Evolutionary conservation across 768 basidiomycete species (phyloP), one percentile per base, ranked within the genome.

Genomic region (Rhizopogon rudus): DNA sequence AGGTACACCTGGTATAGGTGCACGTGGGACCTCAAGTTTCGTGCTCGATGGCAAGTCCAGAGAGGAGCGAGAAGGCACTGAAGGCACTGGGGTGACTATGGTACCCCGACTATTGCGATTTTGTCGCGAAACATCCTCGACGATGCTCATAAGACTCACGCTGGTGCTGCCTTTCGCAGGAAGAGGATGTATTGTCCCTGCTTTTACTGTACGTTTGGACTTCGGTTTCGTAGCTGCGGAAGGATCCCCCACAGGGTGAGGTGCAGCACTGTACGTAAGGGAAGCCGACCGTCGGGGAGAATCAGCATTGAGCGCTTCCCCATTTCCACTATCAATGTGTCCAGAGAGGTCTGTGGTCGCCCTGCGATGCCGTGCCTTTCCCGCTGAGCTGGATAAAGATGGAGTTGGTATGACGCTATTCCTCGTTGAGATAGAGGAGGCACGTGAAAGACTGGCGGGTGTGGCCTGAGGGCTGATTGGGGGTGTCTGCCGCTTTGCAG

Each of bases 101-200:
- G 37, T 35, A 5, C n/a, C 49, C 66, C 65, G 60, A 42, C 61
- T 55, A 22, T 63, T 52, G 53, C 73, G 65, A 51, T 77, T 76
- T 53, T 68, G 61, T 44, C 70, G 70, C 25, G 83, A 67, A 44
- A 87, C 81, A 54, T 75, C 79, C 61, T 87, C 85, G 8, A 89
- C 82, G 59, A 89, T 82, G 61, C 80, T 82, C 84, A 88, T 83
- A 64, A 88, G 67, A 42, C 79, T 85, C 40, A 62, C 61, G 17
- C 57, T 64, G 8, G 52, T 40, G 9, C 52, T 63, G 5, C 68
- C 61, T 2, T 67, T 67, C 13, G 29, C 14, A 9, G 46, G 16
- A 0, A 46, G 42, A 16, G 46, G 46, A 33, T 60, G 58, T 2
- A 54, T 25, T 16, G 37, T 52, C 3, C 46, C 54, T 9, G 43